Evolutionary conservation across 148 eudicot genomes (phyloP).

Genomic region (Fallopia convolvulus): DNA sequence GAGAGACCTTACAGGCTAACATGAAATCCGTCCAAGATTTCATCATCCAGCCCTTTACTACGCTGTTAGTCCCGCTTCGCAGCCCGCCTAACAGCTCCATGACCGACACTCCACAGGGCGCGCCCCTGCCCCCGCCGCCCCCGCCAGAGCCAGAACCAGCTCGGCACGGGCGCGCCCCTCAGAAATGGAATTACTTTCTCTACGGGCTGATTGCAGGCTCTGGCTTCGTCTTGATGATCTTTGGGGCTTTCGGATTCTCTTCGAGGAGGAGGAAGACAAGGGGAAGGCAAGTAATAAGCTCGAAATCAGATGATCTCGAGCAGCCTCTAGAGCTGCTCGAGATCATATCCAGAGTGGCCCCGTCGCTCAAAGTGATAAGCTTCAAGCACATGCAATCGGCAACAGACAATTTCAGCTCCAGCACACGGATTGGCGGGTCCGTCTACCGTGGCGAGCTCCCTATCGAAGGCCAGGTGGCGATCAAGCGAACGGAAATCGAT

Average conservation of each 20-base stretch:
- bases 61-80: background rate
- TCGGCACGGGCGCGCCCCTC: slow-evolving; percentile 22
- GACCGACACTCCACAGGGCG: slow-evolving; percentile 12
- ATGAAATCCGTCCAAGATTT: background rate
- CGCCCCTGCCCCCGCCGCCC: slow-evolving; percentile 24
- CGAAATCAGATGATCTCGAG: slow-evolving; percentile 9
- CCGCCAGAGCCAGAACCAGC: slow-evolving; percentile 5
- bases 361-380: slow-evolving; percentile 35
- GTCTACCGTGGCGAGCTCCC: slow-evolving; percentile 46
- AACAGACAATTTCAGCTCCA: slow-evolving; percentile 47
- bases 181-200: slow-evolving; percentile 31
- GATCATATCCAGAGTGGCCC: slow-evolving; percentile 34
- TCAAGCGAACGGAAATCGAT: slow-evolving; percentile 47
- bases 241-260: slow-evolving; percentile 13
- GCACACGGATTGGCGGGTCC: slow-evolving; percentile 35
- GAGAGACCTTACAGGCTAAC: background rate
- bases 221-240: slow-evolving; percentile 11
- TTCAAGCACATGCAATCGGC: slow-evolving; percentile 50
- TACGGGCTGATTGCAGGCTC: slow-evolving; percentile 41
- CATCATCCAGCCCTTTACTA: slow-evolving; percentile 1
- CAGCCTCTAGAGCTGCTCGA: slow-evolving; percentile 17
- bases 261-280: slow-evolving; percentile 14
- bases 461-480: slow-evolving; percentile 29
- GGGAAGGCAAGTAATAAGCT: background rate
- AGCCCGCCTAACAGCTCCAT: slow-evolving; percentile 16